These are phyloP conservation scores for Kodamaea neixiangensis DNA, from an alignment of 805 yeast genomes.

Conservation along the genomic window DNA sequence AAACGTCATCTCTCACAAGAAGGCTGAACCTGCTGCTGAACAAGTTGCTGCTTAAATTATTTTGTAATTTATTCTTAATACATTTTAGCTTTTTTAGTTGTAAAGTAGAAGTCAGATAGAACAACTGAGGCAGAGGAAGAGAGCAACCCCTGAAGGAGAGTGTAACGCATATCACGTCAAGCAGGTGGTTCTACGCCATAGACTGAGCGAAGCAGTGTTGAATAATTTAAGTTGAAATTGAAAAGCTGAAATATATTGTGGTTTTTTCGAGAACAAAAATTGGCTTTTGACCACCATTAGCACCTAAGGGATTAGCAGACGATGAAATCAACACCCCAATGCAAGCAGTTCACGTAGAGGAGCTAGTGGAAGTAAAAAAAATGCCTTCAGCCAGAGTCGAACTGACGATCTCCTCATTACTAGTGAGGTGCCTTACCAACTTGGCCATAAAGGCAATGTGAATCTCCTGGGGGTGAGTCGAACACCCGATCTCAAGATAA, in stretches of 20 bases:
- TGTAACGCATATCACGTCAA: no score
- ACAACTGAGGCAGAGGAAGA: no score
- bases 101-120: neutral
- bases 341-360: no score
- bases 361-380: constrained; percentile 13
- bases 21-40: constrained; percentile 23
- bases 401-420: constrained; percentile 40
- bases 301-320: no score
- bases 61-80: constrained; percentile 10
- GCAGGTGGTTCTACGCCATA: no score
- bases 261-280: no score
- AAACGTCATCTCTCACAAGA: constrained; percentile 74
- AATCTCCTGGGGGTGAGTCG: constrained; percentile 53
- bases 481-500: constrained; percentile 52
- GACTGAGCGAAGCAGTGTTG: no score
- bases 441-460: constrained; percentile 28
- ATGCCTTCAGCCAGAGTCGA: constrained; percentile 32
- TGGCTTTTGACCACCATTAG: no score
- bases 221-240: no score
- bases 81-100: constrained; percentile 2
- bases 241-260: no score
- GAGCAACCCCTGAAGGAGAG: no score
- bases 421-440: constrained; percentile 40
- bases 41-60: constrained; percentile 30
- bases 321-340: no score